Percentiles rank a stretch among this genome's conserved stretches.
These are phyloP conservation scores for Aspergillus sp. DNA, from an alignment of 2,329 filamentous ascomycete genomes.

Conservation along the genomic window DNA sequence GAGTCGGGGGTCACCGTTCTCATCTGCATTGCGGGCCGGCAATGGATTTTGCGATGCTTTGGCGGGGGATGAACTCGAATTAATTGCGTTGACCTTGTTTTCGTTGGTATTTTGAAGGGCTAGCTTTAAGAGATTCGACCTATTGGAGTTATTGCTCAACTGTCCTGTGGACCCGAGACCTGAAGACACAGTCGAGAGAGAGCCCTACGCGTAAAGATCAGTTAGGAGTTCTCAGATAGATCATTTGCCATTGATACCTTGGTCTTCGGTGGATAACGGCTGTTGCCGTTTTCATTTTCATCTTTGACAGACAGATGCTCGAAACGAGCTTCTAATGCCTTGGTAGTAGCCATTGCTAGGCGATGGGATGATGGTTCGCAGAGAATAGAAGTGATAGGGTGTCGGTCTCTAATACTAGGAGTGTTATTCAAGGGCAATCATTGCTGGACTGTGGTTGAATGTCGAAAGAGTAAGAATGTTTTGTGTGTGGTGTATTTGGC, in stretches of 20 bases:
- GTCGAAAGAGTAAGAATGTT: background rate
- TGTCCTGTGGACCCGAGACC: slow-evolving; percentile 42
- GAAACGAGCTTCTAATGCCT: slow-evolving; percentile 78
- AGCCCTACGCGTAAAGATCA: slow-evolving; percentile 33
- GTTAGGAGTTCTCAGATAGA: slow-evolving; percentile 5
- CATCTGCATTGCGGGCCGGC: slow-evolving; percentile 44
- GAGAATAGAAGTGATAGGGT: slow-evolving; percentile 2
- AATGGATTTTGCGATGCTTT: slow-evolving; percentile 50
- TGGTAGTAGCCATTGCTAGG: slow-evolving; percentile 59
- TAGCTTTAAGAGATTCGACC: slow-evolving; percentile 81
- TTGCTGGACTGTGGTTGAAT: slow-evolving; percentile 1
- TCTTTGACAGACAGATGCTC: slow-evolving; percentile 87
- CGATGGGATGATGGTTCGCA: slow-evolving; percentile 1
- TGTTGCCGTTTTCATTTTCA: slow-evolving; percentile 66
- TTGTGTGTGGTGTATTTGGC: no score
- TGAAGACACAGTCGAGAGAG: slow-evolving; percentile 44
- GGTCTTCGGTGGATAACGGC: slow-evolving; percentile 61
- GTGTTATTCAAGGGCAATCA: slow-evolving; percentile 2
- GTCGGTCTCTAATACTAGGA: background rate
- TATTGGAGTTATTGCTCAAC: slow-evolving; percentile 49
- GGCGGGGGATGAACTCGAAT: slow-evolving; percentile 57
- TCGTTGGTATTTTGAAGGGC: slow-evolving; percentile 74
- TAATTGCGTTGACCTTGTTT: slow-evolving; percentile 50
- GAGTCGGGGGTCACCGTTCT: slow-evolving; percentile 29
- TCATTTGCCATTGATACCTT: slow-evolving; percentile 56